Base-by-base conservation (phyloP, 1,284 basidiomycete species). In the Microbotryomycetes sp. region DNA sequence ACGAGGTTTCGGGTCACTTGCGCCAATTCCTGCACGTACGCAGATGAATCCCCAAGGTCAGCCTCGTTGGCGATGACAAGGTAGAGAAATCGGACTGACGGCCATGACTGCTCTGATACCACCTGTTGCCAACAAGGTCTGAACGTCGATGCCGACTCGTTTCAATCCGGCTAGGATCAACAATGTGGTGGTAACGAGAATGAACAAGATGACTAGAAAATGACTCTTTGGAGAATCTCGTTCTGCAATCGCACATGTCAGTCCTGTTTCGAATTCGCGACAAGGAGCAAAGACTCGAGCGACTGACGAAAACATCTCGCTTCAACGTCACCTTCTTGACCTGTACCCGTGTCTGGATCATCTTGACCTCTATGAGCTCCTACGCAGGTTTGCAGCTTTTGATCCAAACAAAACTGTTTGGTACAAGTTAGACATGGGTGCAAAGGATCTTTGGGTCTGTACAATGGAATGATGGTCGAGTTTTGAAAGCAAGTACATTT, bases 261-360 rank as follows among this genome's bases (percentile, higher is more conserved):
- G n/a, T n/a, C n/a, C n/a, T n/a, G n/a, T 1, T 46, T 26, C 3
- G 19, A 31, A 23, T 16, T 2, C 19, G 25, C 7, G 49, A 49
- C 47, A 31, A 28, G 50, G 7, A 36, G 48, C 15, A 23, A 32
- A 49, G 19, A 23, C 30, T 14, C 16, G 6, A 59, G 14, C 69
- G 59, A 83, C 91, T 72, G 77, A 93, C 92, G 90, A 77, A 96
- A 96, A 80, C 92, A 97, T 74, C 89, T 81, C 63, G 92, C 92
- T 78, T 93, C 89, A 42, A 97, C 89, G 76, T 96, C 92, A 26
- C 92, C 92, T 74, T 94, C 92, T 72, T 90, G 92, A n/a, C 92
- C 92, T 2, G 91, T 93, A 6, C 88, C 91, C 23, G 87, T 91
- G 76, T 97, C 92, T 25, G 86, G 87, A 76, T 97, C 84, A 42